These are phyloP conservation scores for Candida insectalens DNA, from an alignment of 805 yeast species.

Conservation along the genomic window DNA sequence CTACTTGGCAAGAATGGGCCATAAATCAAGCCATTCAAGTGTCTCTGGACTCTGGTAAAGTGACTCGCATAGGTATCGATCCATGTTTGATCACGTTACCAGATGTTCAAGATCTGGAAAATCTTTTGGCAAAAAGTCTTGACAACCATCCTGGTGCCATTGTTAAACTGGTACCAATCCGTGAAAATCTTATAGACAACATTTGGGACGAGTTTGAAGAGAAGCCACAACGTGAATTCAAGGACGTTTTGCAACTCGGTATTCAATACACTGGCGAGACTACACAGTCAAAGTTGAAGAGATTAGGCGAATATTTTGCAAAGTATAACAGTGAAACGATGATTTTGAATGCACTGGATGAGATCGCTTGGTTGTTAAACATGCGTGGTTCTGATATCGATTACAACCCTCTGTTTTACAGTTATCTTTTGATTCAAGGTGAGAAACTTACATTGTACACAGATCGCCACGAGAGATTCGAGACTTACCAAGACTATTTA, in stretches of 20 bases:
- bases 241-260: slow-evolving; percentile 41
- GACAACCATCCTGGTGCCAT: slow-evolving; percentile 16
- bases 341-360: slow-evolving; percentile 55
- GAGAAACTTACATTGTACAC: slow-evolving; percentile 30
- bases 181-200: slow-evolving; percentile 36
- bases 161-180: slow-evolving; percentile 34
- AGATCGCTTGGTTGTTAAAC: slow-evolving; percentile 85
- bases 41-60: slow-evolving; percentile 34
- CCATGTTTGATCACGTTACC: slow-evolving; percentile 36
- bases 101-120: slow-evolving; percentile 24
- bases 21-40: slow-evolving; percentile 39
- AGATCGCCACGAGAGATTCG: slow-evolving; percentile 29
- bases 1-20: slow-evolving; percentile 52
- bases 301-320: slow-evolving; percentile 30
- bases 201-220: slow-evolving; percentile 51
- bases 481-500: slow-evolving; percentile 30
- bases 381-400: slow-evolving; percentile 52
- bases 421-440: slow-evolving; percentile 38
- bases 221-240: slow-evolving; percentile 45
- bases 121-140: slow-evolving; percentile 22
- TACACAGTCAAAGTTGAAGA: slow-evolving; percentile 44
- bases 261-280: slow-evolving; percentile 56
- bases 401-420: slow-evolving; percentile 44
- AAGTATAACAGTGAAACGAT: slow-evolving; percentile 17
- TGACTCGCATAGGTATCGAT: slow-evolving; percentile 32